phyloP scores from a whole-genome alignment of 495 filamentous ascomycete genomes.

The Tetracladium setigerum region DNA sequence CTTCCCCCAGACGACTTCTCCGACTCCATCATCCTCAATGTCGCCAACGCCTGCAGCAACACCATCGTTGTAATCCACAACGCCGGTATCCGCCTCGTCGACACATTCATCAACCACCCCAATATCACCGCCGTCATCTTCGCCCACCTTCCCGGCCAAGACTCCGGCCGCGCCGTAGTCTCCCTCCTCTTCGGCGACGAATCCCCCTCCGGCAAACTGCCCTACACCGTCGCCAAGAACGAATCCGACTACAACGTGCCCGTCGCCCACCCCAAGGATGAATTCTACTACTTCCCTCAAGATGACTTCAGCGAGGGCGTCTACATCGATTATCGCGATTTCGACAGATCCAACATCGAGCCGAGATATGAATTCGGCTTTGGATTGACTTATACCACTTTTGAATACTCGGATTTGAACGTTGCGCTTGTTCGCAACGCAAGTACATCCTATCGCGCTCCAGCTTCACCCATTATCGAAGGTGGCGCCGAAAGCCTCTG shows the following conservation, averaged over 20 bases:
- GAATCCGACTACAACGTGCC: slow-evolving; percentile 48
- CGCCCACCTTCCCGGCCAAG: slow-evolving; percentile 54
- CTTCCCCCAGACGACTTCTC: slow-evolving; percentile 32
- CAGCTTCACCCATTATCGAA: slow-evolving; percentile 34
- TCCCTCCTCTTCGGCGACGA: slow-evolving; percentile 51
- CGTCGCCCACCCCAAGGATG: slow-evolving; percentile 21
- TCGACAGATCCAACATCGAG: slow-evolving; percentile 50
- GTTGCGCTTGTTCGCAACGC: slow-evolving; percentile 23
- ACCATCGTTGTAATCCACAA: slow-evolving; percentile 61
- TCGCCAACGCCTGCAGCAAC: slow-evolving; percentile 48
- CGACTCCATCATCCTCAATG: slow-evolving; percentile 45
- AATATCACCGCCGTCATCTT: slow-evolving; percentile 57
- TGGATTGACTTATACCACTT: slow-evolving; percentile 61
- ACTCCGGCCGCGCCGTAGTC: slow-evolving; percentile 47
- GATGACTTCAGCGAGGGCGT: slow-evolving; percentile 55
- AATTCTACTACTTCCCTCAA: slow-evolving; percentile 45
- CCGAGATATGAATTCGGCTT: slow-evolving; percentile 68
- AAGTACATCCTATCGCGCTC: slow-evolving; percentile 25
- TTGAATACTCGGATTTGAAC: slow-evolving; percentile 36
- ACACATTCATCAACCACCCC: slow-evolving; percentile 48
- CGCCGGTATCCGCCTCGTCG: slow-evolving; percentile 62
- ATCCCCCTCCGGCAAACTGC: slow-evolving; percentile 57
- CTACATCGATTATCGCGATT: slow-evolving; percentile 60
- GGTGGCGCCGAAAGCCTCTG: slow-evolving; percentile 56
- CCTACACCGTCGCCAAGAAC: slow-evolving; percentile 59